A percentile compares a stretch with the other conserved stretches of the same genome.
Conservation (phyloP, 495 filamentous ascomycete genomes). For the Aspergillus panamensis region DNA sequence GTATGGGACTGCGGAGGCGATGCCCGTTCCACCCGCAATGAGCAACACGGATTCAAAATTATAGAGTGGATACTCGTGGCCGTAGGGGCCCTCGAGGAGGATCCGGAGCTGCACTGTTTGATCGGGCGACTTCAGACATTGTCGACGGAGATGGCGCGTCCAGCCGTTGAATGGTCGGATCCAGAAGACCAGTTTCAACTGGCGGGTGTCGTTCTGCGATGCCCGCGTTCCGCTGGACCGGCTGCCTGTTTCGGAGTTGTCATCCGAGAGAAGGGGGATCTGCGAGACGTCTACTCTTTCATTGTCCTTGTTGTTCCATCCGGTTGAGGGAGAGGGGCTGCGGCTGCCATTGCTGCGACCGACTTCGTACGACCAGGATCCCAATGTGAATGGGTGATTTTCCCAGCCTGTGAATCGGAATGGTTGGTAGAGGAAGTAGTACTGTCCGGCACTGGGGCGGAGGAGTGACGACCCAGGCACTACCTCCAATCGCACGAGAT, state of each 20-base stretch:
- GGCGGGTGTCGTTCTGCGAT: background rate
- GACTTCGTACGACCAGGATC: slow-evolving; percentile 36
- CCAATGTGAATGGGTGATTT: slow-evolving; percentile 59
- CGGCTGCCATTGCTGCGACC: background rate
- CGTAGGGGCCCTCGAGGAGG: slow-evolving; percentile 60
- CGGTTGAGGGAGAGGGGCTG: background rate
- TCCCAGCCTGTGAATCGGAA: slow-evolving; percentile 51
- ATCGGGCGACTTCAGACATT: slow-evolving; percentile 28
- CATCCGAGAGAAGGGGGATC: slow-evolving; percentile 31
- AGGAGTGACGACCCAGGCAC: slow-evolving; percentile 31
- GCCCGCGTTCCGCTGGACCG: background rate
- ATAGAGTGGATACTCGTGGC: slow-evolving; percentile 45
- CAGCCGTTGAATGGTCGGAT: slow-evolving; percentile 49
- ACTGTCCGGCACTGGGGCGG: slow-evolving; percentile 45
- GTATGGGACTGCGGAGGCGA: slow-evolving; percentile 53
- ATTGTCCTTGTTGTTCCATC: slow-evolving; percentile 3
- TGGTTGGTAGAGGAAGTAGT: slow-evolving; percentile 56
- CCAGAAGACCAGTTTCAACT: slow-evolving; percentile 38
- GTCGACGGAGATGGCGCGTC: slow-evolving; percentile 43
- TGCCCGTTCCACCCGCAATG: slow-evolving; percentile 59
- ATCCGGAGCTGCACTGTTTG: slow-evolving; percentile 24
- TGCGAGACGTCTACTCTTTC: slow-evolving; percentile 25
- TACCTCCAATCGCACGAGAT: slow-evolving; percentile 50
- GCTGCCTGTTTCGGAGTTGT: slow-evolving; percentile 3
- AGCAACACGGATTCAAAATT: slow-evolving; percentile 51